phyloP scores from a whole-genome alignment of 2,329 filamentous ascomycete species.

The Pseudopithomyces chartarum region DNA sequence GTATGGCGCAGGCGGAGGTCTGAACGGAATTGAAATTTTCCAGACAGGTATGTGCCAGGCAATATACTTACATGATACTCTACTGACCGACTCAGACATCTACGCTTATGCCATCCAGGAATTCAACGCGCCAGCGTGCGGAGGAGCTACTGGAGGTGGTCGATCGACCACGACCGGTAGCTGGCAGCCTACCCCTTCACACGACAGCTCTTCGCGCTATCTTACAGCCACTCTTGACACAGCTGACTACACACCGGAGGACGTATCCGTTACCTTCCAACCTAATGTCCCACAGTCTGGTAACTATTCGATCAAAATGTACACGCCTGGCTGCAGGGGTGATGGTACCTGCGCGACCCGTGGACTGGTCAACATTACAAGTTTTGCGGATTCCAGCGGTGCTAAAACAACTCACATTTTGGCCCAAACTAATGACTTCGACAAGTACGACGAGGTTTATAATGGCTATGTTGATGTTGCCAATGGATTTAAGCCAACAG shows the following conservation, averaged over 20 bases:
- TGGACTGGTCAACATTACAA: constrained; percentile 82
- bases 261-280: constrained; percentile 74
- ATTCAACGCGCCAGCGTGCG: constrained; percentile 89
- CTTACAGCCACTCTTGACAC: constrained; percentile 69
- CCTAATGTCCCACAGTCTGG: constrained; percentile 88
- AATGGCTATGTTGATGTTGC: constrained; percentile 81
- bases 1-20: constrained; percentile 83
- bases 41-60: constrained; percentile 61
- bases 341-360: constrained; percentile 77
- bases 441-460: constrained; percentile 95
- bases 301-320: constrained; percentile 89
- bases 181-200: constrained; percentile 73
- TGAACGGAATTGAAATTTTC: constrained; percentile 86
- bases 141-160: constrained; percentile 65
- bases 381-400: constrained; percentile 58
- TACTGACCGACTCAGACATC: constrained; percentile 60
- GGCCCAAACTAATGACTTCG: constrained; percentile 91
- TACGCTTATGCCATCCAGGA: constrained; percentile 81
- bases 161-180: constrained; percentile 71
- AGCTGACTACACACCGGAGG: constrained; percentile 59
- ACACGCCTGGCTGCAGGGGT: constrained; percentile 86
- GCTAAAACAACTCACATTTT: constrained; percentile 64
- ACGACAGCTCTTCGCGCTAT: constrained; percentile 75
- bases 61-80: neutral
- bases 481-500: constrained; percentile 76